Conservation (phyloP, 768 basidiomycete genomes). For the Pisolithus microcarpus region DNA sequence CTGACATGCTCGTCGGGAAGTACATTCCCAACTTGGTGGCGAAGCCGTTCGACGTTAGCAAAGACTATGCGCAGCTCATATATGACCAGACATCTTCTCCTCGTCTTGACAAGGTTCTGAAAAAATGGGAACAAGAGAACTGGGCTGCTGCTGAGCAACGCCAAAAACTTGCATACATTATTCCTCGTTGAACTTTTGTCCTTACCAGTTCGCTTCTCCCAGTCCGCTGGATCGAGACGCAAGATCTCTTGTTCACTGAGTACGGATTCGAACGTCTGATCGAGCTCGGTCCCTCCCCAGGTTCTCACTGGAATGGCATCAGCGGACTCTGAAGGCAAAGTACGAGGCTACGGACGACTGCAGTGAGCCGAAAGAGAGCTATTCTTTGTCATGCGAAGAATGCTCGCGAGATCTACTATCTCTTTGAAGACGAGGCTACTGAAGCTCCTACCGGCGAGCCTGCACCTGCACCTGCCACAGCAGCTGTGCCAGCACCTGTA, state of each 20-base stretch:
- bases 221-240: constrained; percentile 99
- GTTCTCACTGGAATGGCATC: constrained; percentile 93
- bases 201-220: constrained; percentile 98
- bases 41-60: constrained; percentile 74
- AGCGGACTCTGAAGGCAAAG: constrained; percentile 85
- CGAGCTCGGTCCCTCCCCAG: constrained; percentile 93
- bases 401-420: constrained; percentile 94
- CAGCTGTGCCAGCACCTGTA: constrained; percentile 34
- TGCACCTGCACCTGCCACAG: constrained; percentile 28
- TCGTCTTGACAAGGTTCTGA: constrained; percentile 89
- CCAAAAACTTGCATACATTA: constrained; percentile 90
- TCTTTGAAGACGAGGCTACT: constrained; percentile 80
- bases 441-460: constrained; percentile 33
- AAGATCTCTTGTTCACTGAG: constrained; percentile 83
- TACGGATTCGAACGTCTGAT: constrained; percentile 90
- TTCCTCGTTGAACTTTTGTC: constrained; percentile 95
- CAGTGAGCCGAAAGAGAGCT: constrained; percentile 64
- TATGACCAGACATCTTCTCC: constrained; percentile 97
- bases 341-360: constrained; percentile 88
- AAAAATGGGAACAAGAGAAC: constrained; percentile 84
- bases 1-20: constrained; percentile 88
- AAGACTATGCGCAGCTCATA: constrained; percentile 88
- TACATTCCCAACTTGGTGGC: constrained; percentile 98
- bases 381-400: constrained; percentile 96
- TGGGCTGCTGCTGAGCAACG: constrained; percentile 81